Evolutionary conservation across 2,329 filamentous ascomycete species (phyloP).

Genomic region (Elsinoe australis): DNA sequence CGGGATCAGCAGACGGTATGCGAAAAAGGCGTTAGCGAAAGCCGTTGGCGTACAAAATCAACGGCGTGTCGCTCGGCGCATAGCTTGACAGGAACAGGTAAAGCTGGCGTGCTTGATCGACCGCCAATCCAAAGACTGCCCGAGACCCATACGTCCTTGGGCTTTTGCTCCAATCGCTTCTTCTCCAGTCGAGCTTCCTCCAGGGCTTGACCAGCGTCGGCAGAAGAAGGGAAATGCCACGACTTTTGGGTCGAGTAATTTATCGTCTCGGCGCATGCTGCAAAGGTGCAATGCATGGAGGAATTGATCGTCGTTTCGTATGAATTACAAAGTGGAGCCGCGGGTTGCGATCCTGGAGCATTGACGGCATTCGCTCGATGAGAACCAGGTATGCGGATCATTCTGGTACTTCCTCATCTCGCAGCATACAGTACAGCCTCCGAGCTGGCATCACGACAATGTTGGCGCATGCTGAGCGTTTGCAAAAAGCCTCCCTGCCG

Average conservation of each 20-base stretch:
- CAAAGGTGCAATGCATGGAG: neutral
- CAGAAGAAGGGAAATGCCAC: constrained; percentile 7
- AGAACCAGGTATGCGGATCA: too few relatives aligned
- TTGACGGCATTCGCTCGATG: too few relatives aligned
- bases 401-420: too few relatives aligned
- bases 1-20: neutral
- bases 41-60: constrained; percentile 3
- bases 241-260: too few relatives aligned
- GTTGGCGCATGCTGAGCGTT: too few relatives aligned
- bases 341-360: too few relatives aligned
- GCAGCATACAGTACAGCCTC: too few relatives aligned
- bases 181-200: neutral
- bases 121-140: neutral
- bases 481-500: too few relatives aligned
- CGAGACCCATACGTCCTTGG: constrained; percentile 12
- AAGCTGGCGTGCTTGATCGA: constrained; percentile 9
- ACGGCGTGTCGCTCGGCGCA: constrained; percentile 11
- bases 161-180: constrained; percentile 10
- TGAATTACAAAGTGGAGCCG: too few relatives aligned
- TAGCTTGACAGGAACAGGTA: constrained; percentile 13
- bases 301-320: too few relatives aligned
- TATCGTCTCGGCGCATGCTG: too few relatives aligned
- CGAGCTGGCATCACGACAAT: too few relatives aligned
- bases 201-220: neutral
- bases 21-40: constrained; percentile 12